Base-by-base conservation (phyloP, 2,329 filamentous ascomycete species). In the Botrytis deweyae region DNA sequence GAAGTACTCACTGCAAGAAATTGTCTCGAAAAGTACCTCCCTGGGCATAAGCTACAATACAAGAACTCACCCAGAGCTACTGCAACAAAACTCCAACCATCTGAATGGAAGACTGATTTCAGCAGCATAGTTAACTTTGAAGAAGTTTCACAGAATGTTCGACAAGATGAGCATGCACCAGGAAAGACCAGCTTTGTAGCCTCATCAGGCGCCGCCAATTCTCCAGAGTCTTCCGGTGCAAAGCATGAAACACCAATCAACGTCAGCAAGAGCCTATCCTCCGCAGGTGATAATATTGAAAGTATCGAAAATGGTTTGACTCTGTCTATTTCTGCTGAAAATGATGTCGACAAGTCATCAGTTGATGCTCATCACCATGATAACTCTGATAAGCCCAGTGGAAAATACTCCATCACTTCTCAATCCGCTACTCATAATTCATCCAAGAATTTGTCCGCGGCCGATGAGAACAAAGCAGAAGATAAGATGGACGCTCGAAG, bases 21-120 rank as follows among this genome's bases (percentile, higher is more conserved):
- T 18, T 69, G 10, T 58, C 38, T 69, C 18, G 36, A 42, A 49
- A 70, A 59, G 44, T 70, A 70, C 58, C 55, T 70, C 10, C 33
- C 59, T 46, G 20, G 25, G 10, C 14, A 38, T 25, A 71, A 49
- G n/a, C 59, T 25, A 49, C 40, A 38, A 20, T 71, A 49, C 33
- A 63, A 46, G n/a, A 61, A 62, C 10, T 62, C 69, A 20, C 49
- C 20, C 3, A 71, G 25, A 40, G 59, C 33, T 18, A 69, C 46
- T 68, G 29, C 33, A 25, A n/a, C 63, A 58, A 72, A 72, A 22
- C 9, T 69, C 5, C 33, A 46, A 22, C 29, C 64, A 10, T 59
- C 64, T 42, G 71, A 69, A 61, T 69, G 33, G 63, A 69, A 69
- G 64, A 20, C 40, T 38, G 16, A 3, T 20, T 69, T 62, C 25